Base-by-base conservation (phyloP, 2,329 filamentous ascomycete species). In the Penicillium carneum region DNA sequence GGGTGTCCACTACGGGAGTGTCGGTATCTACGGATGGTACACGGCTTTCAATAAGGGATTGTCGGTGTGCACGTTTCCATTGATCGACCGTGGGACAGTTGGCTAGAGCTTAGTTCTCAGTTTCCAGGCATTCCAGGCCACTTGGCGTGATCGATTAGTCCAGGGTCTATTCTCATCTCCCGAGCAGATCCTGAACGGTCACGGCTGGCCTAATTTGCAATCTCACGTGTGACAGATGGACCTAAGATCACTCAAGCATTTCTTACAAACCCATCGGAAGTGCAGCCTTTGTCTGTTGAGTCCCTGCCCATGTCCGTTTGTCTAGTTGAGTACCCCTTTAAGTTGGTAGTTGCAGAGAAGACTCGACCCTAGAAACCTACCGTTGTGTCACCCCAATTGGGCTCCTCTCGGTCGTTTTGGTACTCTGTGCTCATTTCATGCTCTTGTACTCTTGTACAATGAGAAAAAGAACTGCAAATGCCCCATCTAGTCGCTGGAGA, bases 401-500 rank as follows among this genome's bases (percentile, higher is more conserved):
- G 7, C 3, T 52, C 16, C 31, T 42, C 10, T 41, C 36, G 11
- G 20, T 39, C 3, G 3, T 31, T 29, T 29, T n/a, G 12, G 31
- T 36, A 29, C 33, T 39, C 23, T 41, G 34, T 51, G 39, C 48
- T 51, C 48, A 36, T 23, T 36, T 26, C 9, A 7, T 36, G n/a
- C 26, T 33, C 11, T 51, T 49, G 49, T 41, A 7, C 38, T 16
- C 29, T 34, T 45, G 51, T 54, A 34, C 51, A 11, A 46, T 46
- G 31, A 54, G 41, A 26, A 23, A 47, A 29, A 26, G 29, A 42
- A 58, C 48, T 49, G 29, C 42, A 48, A 47, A 34, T 59, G 50
- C 57, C 57, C 36, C 29, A 59, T 59, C 36, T 36, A 59, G 57
- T 41, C 43, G 36, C 36, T 33, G 57, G 26, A 59, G 50, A 33